These are phyloP conservation scores for Gliomastix tumulicola DNA, from an alignment of 2,329 filamentous ascomycete genomes.

Conservation along the genomic window DNA sequence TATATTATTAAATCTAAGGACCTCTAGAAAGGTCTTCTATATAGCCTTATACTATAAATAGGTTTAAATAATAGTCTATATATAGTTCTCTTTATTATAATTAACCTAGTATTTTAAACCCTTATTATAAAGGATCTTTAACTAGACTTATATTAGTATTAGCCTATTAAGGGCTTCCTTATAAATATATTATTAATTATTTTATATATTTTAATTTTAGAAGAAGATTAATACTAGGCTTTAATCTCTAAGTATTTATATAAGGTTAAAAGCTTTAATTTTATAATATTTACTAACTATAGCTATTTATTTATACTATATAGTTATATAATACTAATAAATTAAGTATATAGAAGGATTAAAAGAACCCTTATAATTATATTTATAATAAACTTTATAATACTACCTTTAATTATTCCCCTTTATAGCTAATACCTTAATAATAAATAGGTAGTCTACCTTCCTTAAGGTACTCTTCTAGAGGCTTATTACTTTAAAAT, in stretches of 20 bases:
- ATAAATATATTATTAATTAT: too few species aligned
- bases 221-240: too few species aligned
- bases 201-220: too few species aligned
- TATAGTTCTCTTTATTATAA: neutral
- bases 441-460: neutral
- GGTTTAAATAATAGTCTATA: neutral
- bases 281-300: too few species aligned
- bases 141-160: neutral
- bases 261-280: too few species aligned
- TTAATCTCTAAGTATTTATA: too few species aligned
- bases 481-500: neutral
- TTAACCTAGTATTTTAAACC: neutral
- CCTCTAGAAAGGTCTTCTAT: too few species aligned
- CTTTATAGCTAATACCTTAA: neutral
- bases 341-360: neutral
- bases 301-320: too few species aligned
- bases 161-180: too few species aligned
- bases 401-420: neutral
- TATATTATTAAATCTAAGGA: too few species aligned
- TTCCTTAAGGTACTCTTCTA: neutral
- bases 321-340: neutral
- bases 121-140: neutral
- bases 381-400: neutral
- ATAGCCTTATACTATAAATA: too few species aligned
- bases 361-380: neutral